These are phyloP conservation scores for Beauveria rudraprayagi DNA, from an alignment of 2,329 filamentous ascomycete species.

Conservation along the genomic window DNA sequence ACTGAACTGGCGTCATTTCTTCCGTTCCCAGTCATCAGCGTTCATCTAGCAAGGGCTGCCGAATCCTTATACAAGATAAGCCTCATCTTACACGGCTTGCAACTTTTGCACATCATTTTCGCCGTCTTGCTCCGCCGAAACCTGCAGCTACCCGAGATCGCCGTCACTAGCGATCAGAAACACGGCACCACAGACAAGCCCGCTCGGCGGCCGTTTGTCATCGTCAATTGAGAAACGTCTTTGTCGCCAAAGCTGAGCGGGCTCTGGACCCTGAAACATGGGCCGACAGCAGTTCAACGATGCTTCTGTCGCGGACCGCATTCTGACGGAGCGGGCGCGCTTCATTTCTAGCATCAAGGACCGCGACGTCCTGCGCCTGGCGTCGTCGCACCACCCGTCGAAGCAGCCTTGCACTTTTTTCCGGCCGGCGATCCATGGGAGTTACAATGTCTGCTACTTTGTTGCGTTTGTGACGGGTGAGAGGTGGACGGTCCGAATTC, in stretches of 20 bases:
- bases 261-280: not conserved
- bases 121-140: not conserved
- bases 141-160: too few species aligned
- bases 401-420: conserved; percentile 14
- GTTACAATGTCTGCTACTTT: conserved; percentile 17
- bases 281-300: not conserved
- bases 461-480: conserved; percentile 13
- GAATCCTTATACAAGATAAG: not conserved
- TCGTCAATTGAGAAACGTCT: not conserved
- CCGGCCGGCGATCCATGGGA: conserved; percentile 11
- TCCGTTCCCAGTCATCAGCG: not conserved
- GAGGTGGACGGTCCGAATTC: conserved; percentile 15
- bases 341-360: conserved; percentile 13
- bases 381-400: conserved; percentile 13
- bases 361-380: conserved; percentile 10
- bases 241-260: too few species aligned
- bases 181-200: not conserved
- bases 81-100: not conserved
- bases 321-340: conserved; percentile 5
- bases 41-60: not conserved
- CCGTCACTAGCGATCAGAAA: not conserved
- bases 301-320: not conserved
- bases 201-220: not conserved
- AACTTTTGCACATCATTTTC: too few species aligned
- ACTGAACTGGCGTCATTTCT: not conserved